Evolutionary conservation across 169 alveolate species (phyloP).

Genomic region (Eimeria acervulina): DNA sequence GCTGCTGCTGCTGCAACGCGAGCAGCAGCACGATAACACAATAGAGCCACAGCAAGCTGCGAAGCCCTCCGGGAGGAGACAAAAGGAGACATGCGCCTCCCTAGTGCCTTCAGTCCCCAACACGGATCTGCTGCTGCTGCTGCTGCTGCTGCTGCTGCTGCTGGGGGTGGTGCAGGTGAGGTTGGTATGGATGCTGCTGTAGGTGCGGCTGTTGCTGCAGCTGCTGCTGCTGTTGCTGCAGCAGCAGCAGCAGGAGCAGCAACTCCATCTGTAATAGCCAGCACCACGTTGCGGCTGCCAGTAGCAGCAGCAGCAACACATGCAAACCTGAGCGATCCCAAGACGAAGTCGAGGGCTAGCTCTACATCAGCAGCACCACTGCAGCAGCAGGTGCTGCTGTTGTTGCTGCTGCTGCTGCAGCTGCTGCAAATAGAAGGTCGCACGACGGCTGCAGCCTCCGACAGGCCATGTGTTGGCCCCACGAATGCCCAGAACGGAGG

Average conservation of each 20-base stretch:
- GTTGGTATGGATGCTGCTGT: neutral
- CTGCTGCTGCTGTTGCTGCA: conserved; percentile 29
- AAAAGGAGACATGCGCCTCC: neutral
- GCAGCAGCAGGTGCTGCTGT: conserved; percentile 42
- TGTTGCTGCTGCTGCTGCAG: conserved; percentile 50
- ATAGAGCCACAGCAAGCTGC: conserved; percentile 25
- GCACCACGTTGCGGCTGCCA: conserved; percentile 37
- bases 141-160: conserved; percentile 63
- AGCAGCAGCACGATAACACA: conserved; percentile 62
- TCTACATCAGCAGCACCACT: conserved; percentile 47
- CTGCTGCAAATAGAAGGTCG: conserved; percentile 36
- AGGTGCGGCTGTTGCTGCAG: conserved; percentile 7
- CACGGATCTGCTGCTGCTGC: conserved; percentile 51
- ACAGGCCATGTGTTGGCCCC: conserved; percentile 63
- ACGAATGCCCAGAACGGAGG: conserved; percentile 46
- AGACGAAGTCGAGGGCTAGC: conserved; percentile 12
- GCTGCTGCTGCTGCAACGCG: conserved; percentile 15
- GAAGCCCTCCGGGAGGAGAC: conserved; percentile 16
- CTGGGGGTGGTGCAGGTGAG: neutral
- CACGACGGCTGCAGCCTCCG: conserved; percentile 32
- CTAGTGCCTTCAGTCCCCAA: neutral
- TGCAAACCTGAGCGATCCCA: conserved; percentile 20
- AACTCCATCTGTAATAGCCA: conserved; percentile 54
- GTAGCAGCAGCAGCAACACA: neutral
- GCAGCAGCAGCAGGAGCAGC: conserved; percentile 45